These are phyloP conservation scores for Withania somnifera DNA, from an alignment of 305 asterid genomes.

Conservation along the genomic window DNA sequence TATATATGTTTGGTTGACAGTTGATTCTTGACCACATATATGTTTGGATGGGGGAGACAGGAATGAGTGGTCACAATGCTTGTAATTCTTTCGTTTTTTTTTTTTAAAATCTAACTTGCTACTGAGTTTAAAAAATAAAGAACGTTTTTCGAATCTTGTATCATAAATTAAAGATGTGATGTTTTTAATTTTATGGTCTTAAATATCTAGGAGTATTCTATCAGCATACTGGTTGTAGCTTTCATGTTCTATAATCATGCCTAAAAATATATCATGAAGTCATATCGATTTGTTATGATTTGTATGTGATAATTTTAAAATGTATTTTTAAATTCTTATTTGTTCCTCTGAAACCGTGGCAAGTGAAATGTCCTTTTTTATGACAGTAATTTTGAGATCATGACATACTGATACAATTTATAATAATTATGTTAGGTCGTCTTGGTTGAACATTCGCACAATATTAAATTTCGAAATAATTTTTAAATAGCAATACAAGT, in stretches of 20 bases:
- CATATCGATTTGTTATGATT: neutral
- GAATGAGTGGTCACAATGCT: neutral
- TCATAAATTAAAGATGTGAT: no score
- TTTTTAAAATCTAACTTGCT: no score
- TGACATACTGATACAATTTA: neutral
- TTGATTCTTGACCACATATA: neutral
- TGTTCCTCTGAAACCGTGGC: neutral
- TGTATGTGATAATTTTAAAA: neutral
- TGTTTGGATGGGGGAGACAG: neutral
- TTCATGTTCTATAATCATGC: no score
- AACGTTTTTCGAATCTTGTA: no score
- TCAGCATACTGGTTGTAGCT: no score
- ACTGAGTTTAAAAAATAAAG: no score
- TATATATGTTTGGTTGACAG: neutral
- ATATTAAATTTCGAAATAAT: no score
- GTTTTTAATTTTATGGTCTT: no score
- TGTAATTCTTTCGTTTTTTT: no score
- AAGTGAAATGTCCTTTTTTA: no score
- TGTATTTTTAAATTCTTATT: neutral
- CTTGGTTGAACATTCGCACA: neutral
- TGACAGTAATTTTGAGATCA: neutral
- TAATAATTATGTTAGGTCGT: neutral
- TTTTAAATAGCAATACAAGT: neutral
- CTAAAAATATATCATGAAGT: neutral
- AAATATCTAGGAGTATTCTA: no score